Evolutionary conservation across 116 monocot genomes (phyloP).

Genomic region (Thalassia testudinum): DNA sequence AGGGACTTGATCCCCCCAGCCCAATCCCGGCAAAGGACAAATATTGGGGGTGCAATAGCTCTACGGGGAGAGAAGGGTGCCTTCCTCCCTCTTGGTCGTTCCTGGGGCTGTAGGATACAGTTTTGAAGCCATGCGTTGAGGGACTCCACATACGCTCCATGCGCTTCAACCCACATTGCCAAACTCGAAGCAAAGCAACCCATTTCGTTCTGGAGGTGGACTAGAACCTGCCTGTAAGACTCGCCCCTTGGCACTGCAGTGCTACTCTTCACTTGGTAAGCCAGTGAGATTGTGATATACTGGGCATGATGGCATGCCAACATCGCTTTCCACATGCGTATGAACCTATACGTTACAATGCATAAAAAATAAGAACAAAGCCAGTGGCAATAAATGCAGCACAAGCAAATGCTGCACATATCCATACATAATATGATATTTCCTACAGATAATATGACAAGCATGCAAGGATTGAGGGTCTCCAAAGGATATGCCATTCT

Average conservation of each 20-base stretch:
- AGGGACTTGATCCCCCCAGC: constrained; percentile 29
- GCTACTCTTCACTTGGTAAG: constrained; percentile 42
- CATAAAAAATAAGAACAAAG: not conserved
- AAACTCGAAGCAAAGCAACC: constrained; percentile 47
- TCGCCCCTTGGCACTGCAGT: constrained; percentile 14
- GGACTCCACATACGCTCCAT: constrained; percentile 37
- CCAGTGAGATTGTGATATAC: constrained; percentile 66
- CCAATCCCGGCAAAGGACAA: constrained; percentile 77
- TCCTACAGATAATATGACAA: no score
- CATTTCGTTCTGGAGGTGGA: constrained; percentile 37
- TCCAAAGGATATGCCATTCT: no score
- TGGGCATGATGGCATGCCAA: constrained; percentile 73
- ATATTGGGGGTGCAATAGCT: constrained; percentile 64
- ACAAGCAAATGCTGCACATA: no score
- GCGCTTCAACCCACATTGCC: constrained; percentile 30
- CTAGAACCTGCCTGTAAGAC: constrained; percentile 20
- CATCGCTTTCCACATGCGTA: constrained; percentile 84
- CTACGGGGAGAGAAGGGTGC: constrained; percentile 39
- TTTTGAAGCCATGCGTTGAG: constrained; percentile 79
- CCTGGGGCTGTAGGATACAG: constrained; percentile 52
- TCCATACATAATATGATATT: no score
- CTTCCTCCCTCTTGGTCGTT: constrained; percentile 27
- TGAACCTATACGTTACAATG: constrained; percentile 23
- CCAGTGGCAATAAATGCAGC: no score
- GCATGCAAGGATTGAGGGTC: no score